These are phyloP conservation scores for Prunella vulgaris DNA, from an alignment of 257 asterid species.

Conservation along the genomic window DNA sequence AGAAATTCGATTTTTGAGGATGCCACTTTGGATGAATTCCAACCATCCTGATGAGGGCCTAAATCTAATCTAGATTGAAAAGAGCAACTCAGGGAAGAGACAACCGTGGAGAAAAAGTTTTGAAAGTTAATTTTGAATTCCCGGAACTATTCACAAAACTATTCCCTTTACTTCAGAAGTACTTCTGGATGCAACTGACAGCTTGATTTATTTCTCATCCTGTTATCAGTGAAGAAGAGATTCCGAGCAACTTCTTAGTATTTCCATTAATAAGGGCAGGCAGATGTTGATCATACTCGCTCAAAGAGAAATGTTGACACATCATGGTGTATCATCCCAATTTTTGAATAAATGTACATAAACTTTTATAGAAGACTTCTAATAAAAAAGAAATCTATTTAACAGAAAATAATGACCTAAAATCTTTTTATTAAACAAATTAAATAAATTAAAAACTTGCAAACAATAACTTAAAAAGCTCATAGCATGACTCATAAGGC, in stretches of 20 bases:
- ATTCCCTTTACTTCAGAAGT: neutral
- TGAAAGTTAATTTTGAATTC: neutral
- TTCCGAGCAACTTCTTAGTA: neutral
- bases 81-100: neutral
- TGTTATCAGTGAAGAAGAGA: neutral
- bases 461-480: neutral
- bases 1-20: neutral
- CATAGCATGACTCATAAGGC: neutral
- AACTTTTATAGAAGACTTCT: neutral
- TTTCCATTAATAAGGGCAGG: neutral
- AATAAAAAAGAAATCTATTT: neutral
- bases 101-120: neutral
- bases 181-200: neutral
- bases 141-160: neutral
- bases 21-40: neutral
- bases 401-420: neutral
- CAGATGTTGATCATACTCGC: conserved; percentile 9
- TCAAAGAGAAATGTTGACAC: neutral
- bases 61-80: neutral
- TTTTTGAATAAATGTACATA: neutral
- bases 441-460: neutral
- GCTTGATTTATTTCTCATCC: neutral
- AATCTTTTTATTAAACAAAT: neutral
- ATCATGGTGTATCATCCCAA: neutral
- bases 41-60: conserved; percentile 1